These are phyloP conservation scores for Penicillium sp. DNA, from an alignment of 2,329 filamentous ascomycete genomes.

Conservation along the genomic window DNA sequence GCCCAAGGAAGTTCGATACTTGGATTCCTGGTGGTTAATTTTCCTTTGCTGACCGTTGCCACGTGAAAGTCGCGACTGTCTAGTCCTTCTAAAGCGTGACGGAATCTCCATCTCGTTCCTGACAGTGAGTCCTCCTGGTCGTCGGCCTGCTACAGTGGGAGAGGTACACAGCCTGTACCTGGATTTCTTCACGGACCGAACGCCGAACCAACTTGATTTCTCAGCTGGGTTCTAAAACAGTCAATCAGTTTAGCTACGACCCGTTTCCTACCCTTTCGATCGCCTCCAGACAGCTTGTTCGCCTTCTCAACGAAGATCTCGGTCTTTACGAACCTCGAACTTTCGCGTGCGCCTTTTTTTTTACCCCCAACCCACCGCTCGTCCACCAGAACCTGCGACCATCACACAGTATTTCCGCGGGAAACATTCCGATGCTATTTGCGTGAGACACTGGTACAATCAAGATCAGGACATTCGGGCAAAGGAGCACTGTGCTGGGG, in stretches of 20 bases:
- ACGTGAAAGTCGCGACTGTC: conserved; percentile 36
- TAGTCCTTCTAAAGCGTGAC: conserved; percentile 30
- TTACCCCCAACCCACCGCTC: conserved; percentile 18
- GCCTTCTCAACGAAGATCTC: conserved; percentile 3
- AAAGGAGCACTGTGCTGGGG: conserved; percentile 5
- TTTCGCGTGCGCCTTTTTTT: conserved; percentile 20
- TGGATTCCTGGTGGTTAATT: conserved; percentile 6
- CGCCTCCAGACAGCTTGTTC: background rate
- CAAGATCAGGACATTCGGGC: conserved; percentile 13
- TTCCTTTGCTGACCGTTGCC: conserved; percentile 22
- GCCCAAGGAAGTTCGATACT: conserved; percentile 19
- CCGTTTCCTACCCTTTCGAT: background rate
- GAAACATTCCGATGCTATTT: conserved; percentile 32
- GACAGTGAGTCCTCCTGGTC: conserved; percentile 15
- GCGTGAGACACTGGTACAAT: conserved; percentile 27
- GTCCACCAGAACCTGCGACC: conserved; percentile 18
- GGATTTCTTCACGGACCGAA: conserved; percentile 22
- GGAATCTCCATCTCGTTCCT: conserved; percentile 15
- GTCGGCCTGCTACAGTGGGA: conserved; percentile 8
- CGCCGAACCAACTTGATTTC: conserved; percentile 22
- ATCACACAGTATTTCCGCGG: conserved; percentile 6
- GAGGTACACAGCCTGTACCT: conserved; percentile 15
- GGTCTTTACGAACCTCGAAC: conserved; percentile 6
- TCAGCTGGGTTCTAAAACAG: conserved; percentile 11
- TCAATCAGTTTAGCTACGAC: conserved; percentile 10